Percentiles rank a stretch among this genome's conserved stretches.
phyloP scores from a whole-genome alignment of 2,329 filamentous ascomycete genomes.

The Cordyceps pruinosa region DNA sequence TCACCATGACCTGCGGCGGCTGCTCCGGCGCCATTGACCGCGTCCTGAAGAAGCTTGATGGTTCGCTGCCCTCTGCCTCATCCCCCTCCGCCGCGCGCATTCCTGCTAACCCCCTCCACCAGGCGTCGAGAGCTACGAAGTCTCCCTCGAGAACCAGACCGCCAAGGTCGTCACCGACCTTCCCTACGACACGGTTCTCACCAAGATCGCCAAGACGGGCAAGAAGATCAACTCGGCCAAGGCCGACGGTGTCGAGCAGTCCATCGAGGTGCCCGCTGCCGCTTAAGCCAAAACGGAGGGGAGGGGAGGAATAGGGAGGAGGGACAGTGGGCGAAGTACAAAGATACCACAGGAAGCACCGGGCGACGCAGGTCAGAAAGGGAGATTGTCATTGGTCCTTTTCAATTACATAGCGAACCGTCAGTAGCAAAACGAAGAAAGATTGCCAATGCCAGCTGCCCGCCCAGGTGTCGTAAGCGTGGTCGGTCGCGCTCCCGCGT shows the following conservation, averaged over 20 bases:
- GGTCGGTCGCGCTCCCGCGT: too few species aligned
- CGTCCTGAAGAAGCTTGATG: constrained; percentile 85
- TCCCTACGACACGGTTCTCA: constrained; percentile 72
- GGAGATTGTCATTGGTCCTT: neutral
- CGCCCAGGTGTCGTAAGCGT: too few species aligned
- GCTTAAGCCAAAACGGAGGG: constrained; percentile 16
- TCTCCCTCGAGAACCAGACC: constrained; percentile 79
- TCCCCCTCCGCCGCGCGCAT: neutral
- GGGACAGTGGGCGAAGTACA: neutral
- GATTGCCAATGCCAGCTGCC: neutral
- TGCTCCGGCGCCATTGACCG: constrained; percentile 92
- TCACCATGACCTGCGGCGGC: constrained; percentile 90
- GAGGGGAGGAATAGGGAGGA: neutral
- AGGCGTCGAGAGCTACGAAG: constrained; percentile 84
- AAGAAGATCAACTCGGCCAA: constrained; percentile 75
- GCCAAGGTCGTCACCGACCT: constrained; percentile 69
- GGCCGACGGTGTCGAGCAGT: constrained; percentile 57
- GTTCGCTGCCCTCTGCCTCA: constrained; percentile 41
- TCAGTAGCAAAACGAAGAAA: neutral
- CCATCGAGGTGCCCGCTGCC: constrained; percentile 39
- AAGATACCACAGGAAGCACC: neutral
- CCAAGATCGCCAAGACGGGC: constrained; percentile 90
- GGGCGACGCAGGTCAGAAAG: neutral
- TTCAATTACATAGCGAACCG: neutral
- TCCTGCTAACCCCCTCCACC: constrained; percentile 16